A percentile compares a stretch with the other conserved stretches of the same genome.
These are phyloP conservation scores for Aegilops umbellulata DNA, from an alignment of 176 grass and related monocot species.

Conservation along the genomic window DNA sequence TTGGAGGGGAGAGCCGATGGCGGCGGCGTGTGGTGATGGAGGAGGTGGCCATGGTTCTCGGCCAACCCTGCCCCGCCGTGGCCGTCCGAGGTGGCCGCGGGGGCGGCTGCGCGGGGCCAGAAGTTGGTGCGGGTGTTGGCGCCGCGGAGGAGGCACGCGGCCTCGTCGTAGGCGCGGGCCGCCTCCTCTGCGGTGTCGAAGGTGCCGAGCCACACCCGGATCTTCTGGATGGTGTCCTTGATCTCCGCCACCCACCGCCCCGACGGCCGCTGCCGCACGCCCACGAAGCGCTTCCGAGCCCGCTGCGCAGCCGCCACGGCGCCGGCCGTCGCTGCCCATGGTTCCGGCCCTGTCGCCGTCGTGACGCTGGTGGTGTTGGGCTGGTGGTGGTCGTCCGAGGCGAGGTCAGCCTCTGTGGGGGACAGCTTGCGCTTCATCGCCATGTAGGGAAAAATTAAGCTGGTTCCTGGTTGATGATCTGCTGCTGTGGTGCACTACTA, in stretches of 20 bases:
- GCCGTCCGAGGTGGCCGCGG: neutral
- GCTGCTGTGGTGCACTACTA: neutral
- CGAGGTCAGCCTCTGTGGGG: neutral
- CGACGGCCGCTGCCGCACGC: constrained; percentile 62
- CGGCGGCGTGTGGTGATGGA: neutral
- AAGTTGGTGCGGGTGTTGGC: constrained; percentile 88
- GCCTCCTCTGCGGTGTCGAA: constrained; percentile 96
- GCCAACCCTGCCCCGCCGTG: neutral
- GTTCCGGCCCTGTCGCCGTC: neutral
- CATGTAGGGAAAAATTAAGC: neutral
- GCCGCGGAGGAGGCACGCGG: constrained; percentile 75
- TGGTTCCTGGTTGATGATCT: neutral
- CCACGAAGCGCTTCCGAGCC: constrained; percentile 46
- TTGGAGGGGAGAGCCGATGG: constrained; percentile 22
- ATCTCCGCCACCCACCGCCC: constrained; percentile 86
- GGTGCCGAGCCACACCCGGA: constrained; percentile 90
- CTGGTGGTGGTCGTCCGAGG: neutral
- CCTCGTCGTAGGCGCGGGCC: constrained; percentile 71
- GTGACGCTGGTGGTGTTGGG: neutral
- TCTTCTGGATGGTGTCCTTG: constrained; percentile 85
- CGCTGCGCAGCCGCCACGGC: neutral
- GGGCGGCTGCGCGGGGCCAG: neutral
- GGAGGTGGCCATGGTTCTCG: neutral
- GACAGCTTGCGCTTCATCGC: constrained; percentile 41
- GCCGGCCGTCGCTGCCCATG: neutral